Evolutionary conservation across 306 rosid genomes (phyloP).

Genomic region (Vigna reflexopilosa): DNA sequence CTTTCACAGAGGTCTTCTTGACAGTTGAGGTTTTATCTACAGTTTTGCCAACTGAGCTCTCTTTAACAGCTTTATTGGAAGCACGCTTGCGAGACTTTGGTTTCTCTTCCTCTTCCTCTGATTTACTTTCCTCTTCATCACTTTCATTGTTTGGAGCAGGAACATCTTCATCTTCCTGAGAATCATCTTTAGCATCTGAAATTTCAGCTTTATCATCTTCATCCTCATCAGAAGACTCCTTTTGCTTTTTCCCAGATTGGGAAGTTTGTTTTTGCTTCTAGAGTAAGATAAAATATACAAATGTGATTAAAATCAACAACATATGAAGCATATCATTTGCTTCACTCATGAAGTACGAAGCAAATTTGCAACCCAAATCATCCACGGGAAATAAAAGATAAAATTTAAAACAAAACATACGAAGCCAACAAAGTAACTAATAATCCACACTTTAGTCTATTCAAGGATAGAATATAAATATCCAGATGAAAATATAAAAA

Average conservation of each 20-base stretch:
- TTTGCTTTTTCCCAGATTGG: slow-evolving; percentile 60
- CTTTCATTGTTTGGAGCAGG: slow-evolving; percentile 47
- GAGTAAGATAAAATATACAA: slow-evolving; percentile 21
- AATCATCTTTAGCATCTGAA: slow-evolving; percentile 62
- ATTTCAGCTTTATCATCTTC: slow-evolving; percentile 64
- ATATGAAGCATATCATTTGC: background rate
- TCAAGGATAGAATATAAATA: background rate
- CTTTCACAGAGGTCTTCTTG: slow-evolving; percentile 67
- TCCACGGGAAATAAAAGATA: background rate
- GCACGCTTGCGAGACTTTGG: slow-evolving; percentile 53
- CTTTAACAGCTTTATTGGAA: slow-evolving; percentile 65
- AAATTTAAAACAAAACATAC: background rate
- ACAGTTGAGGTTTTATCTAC: slow-evolving; percentile 54
- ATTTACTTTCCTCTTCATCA: slow-evolving; percentile 56
- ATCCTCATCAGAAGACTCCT: slow-evolving; percentile 56
- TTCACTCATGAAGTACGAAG: background rate
- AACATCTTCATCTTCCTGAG: slow-evolving; percentile 60
- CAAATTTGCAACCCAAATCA: slow-evolving; percentile 8
- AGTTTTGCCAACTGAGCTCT: slow-evolving; percentile 58
- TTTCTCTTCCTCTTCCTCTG: slow-evolving; percentile 65
- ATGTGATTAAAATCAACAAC: slow-evolving; percentile 5
- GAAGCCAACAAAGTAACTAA: background rate
- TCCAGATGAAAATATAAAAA: slow-evolving; percentile 18
- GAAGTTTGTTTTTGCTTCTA: slow-evolving; percentile 64
- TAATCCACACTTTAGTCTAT: background rate